Evolutionary conservation across 1,139 yeast genomes (phyloP), one percentile per base, ranked within the genome.

Genomic region (Citeromyces hawaiiensis): DNA sequence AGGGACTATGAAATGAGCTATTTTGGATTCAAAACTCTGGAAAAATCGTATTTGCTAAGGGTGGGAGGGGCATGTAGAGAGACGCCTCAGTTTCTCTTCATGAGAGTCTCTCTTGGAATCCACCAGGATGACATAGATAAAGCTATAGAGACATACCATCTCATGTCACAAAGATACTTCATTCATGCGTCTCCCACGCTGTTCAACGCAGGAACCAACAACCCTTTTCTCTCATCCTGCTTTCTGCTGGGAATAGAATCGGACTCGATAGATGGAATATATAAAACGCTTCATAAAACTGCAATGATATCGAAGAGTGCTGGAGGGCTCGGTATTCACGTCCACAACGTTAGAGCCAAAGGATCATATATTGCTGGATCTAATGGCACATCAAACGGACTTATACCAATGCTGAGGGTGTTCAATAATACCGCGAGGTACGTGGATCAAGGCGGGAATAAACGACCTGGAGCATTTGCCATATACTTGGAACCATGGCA

Each of bases 401-500:
- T 73, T 36, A 70, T 72, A 16, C 80, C 80, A 1, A 71, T 73
- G 78, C 56, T 73, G 13, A 64, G 72, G 45, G 79, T 72, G 15
- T 72, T 72, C 55, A 72, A 73, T 50, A 67, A 71, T 49, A 72
- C 78, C 6, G 77, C 80, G 14, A 63, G 76, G 50, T 72, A 72
- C 48, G 80, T 73, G 21, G 79, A 73, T 47, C 80, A 73, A 51
- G 80, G 80, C 29, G 79, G 79, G 25, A 72, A 72, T 48, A 72
- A 72, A 54, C 55, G 80, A 47, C 80, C 80, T 0, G 79, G 80
- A 36, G 80, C 80, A 6, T 70, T 73, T 53, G 76, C 78, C n/a
- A 59, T 72, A 25, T 73, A 72, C 56, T 46, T 72, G 39, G 80
- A 73, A 48, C 79, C 80, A 37, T 73, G 80, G 80, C 80, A 73